phyloP scores from a whole-genome alignment of 352 stramenopile genomes.

The Plasmopara halstedii region DNA sequence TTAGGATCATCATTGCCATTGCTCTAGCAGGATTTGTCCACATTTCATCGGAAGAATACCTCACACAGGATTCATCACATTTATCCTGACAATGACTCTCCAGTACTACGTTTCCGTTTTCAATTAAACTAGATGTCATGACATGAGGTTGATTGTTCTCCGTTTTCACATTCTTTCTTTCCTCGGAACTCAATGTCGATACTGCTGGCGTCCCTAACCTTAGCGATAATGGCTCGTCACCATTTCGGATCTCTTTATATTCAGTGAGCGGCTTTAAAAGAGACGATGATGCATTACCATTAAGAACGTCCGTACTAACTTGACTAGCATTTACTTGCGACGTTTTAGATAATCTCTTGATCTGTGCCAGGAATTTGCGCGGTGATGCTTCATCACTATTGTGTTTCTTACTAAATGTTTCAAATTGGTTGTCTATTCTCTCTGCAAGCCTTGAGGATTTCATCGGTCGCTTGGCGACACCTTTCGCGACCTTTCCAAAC shows the following conservation, averaged over 20 bases:
- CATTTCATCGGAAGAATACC: not conserved
- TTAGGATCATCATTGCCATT: not conserved
- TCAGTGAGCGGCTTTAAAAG: slow-evolving; percentile 1
- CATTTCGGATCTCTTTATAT: not conserved
- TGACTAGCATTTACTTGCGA: not conserved
- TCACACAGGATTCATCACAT: not conserved
- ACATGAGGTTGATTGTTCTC: too few relatives aligned
- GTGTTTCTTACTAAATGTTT: too few relatives aligned
- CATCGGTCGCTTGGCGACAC: not conserved
- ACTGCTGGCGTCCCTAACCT: too few relatives aligned
- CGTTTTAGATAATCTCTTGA: slow-evolving; percentile 5
- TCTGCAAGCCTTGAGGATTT: slow-evolving; percentile 8
- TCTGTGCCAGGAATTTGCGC: slow-evolving; percentile 4
- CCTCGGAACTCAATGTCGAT: too few relatives aligned
- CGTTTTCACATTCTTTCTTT: too few relatives aligned
- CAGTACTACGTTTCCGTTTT: too few relatives aligned
- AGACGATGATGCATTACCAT: not conserved
- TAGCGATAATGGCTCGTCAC: not conserved
- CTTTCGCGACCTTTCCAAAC: slow-evolving; percentile 4
- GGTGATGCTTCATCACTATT: not conserved
- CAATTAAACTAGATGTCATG: too few relatives aligned
- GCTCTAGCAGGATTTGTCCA: not conserved
- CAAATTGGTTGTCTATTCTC: slow-evolving; percentile 2
- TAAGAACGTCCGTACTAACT: not conserved
- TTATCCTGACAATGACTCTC: not conserved